phyloP scores from a whole-genome alignment of 2,329 filamentous ascomycete species.

The Calonectria hongkongensis region DNA sequence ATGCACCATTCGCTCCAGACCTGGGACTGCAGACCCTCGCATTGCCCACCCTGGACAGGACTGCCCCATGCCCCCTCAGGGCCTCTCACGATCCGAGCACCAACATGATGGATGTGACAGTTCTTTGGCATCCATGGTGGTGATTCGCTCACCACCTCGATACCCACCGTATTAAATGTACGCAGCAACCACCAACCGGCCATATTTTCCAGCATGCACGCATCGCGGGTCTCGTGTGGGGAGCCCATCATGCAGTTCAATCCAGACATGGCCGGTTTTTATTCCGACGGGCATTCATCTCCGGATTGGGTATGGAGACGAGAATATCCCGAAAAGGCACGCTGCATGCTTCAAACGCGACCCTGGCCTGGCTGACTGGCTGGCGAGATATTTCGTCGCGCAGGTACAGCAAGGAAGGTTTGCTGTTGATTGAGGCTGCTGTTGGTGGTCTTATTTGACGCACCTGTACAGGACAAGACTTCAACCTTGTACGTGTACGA shows the following conservation, averaged over 20 bases:
- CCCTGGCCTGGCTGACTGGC: slow-evolving; percentile 15
- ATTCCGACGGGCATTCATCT: slow-evolving; percentile 38
- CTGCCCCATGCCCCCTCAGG: slow-evolving; percentile 26
- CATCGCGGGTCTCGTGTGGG: slow-evolving; percentile 31
- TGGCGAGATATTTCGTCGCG: slow-evolving; percentile 22
- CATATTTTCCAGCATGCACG: slow-evolving; percentile 20
- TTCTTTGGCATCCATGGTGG: slow-evolving; percentile 24
- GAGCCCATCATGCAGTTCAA: slow-evolving; percentile 30
- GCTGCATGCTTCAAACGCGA: background rate
- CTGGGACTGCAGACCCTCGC: slow-evolving; percentile 36
- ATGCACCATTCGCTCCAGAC: slow-evolving; percentile 41
- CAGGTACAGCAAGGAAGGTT: slow-evolving; percentile 3
- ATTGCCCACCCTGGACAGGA: slow-evolving; percentile 27
- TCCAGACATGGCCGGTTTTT: slow-evolving; percentile 34
- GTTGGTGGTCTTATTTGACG: slow-evolving; percentile 18
- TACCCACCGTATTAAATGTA: slow-evolving; percentile 19
- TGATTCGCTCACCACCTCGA: slow-evolving; percentile 28
- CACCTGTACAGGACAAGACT: background rate
- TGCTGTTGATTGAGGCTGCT: background rate
- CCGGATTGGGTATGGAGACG: slow-evolving; percentile 26
- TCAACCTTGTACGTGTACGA: background rate
- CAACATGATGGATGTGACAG: slow-evolving; percentile 1
- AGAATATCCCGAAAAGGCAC: slow-evolving; percentile 24
- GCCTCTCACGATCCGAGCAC: slow-evolving; percentile 31
- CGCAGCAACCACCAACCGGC: slow-evolving; percentile 27